Evolutionary conservation across 331 rosid species (phyloP), one percentile per base, ranked within the genome.

Genomic region (Quercus lobata): DNA sequence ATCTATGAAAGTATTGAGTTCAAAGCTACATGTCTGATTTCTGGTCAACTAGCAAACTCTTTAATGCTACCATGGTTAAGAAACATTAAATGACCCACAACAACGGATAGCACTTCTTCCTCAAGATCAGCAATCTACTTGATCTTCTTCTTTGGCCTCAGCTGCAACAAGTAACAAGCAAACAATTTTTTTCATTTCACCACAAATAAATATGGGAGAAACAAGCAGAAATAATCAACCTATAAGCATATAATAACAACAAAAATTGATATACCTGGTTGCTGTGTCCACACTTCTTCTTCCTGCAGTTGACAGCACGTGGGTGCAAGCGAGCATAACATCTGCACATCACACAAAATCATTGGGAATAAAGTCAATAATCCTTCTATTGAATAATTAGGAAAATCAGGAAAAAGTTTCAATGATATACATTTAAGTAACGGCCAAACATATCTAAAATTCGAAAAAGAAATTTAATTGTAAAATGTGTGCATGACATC

Each of bases 101-200:
- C 57, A 76, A 69, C 52, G 55, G 41, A 18, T 24, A 19, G 74
- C 27, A 61, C 4, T 35, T 54, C 62, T 1, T 70, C 68, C 46
- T 25, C 49, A 37, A 29, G 22, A 76, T 34, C 29, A 81, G 61
- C 69, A 55, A 76, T 86, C 79, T 94, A 94, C 93, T 94, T 94
- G 92, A 94, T 88, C 95, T 94, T 94, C 94, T 94, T 94, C 97
- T 94, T 94, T 70, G 98, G 98, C 97, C 97, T 94, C 97, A 94
- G 86, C 98, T 94, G 97, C 87, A 83, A 76, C 61, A 74, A 77
- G 66, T 29, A 18, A 27, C 4, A 75, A 21, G 24, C 63, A 18
- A 0, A 2, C 7, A 66, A 0, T 32, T 22, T 32, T 41, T 41
- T 10, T 49, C 15, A 46, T 69, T 66, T 53, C 1, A 21, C n/a